These are phyloP conservation scores for Diaporthe citri DNA, from an alignment of 2,329 filamentous ascomycete genomes.

Conservation along the genomic window DNA sequence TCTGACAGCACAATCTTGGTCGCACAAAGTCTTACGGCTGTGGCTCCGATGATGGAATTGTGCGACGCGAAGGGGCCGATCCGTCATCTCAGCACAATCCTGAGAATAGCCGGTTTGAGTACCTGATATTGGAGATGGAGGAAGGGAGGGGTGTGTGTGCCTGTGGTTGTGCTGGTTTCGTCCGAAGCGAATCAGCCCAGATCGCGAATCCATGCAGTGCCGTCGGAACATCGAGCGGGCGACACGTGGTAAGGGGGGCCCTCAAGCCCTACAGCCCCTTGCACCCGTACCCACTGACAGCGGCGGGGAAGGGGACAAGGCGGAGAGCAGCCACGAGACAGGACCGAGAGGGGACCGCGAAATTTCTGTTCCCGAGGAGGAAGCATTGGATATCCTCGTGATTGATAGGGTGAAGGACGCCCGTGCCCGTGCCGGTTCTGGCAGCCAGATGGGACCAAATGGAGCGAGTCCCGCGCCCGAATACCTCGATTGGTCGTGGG, in stretches of 20 bases:
- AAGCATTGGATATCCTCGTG: slow-evolving; percentile 17
- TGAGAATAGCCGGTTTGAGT: slow-evolving; percentile 18
- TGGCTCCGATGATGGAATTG: slow-evolving; percentile 21
- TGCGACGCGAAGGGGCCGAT: slow-evolving; percentile 25
- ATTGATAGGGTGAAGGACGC: slow-evolving; percentile 29
- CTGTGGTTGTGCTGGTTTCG: slow-evolving; percentile 6
- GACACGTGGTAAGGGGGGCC: slow-evolving; percentile 25
- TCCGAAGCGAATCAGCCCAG: slow-evolving; percentile 21
- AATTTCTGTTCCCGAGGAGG: slow-evolving; percentile 14
- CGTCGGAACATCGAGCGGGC: slow-evolving; percentile 29
- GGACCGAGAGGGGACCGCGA: slow-evolving; percentile 1
- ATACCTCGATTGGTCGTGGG: slow-evolving; percentile 20
- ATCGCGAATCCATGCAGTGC: slow-evolving; percentile 30
- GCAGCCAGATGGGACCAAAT: slow-evolving; percentile 13
- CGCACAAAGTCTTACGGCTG: slow-evolving; percentile 9
- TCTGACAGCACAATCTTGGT: slow-evolving; percentile 20
- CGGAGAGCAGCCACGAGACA: slow-evolving; percentile 13
- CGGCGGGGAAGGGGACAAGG: slow-evolving; percentile 8
- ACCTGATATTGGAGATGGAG: not conserved
- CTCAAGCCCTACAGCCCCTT: slow-evolving; percentile 8
- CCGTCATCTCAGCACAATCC: slow-evolving; percentile 21
- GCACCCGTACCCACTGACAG: slow-evolving; percentile 6
- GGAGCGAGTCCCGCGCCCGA: slow-evolving; percentile 14
- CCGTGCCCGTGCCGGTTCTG: slow-evolving; percentile 20
- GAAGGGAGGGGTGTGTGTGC: not conserved